A percentile compares a stretch with the other conserved stretches of the same genome.
phyloP scores from a whole-genome alignment of 345 rosid genomes.

The Xanthoceras sorbifolium region DNA sequence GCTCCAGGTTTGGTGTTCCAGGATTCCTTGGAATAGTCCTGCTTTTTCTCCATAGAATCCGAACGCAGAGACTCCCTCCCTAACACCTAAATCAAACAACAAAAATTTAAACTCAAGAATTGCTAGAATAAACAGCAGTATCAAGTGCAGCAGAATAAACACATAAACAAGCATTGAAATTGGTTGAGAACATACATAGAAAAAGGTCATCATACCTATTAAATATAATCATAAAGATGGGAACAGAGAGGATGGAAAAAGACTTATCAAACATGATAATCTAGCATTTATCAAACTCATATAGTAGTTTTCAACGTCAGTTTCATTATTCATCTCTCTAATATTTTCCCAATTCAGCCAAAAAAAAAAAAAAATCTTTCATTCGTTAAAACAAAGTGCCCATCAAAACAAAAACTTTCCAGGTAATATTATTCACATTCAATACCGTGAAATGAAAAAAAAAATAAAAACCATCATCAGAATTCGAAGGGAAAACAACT shows the following conservation, averaged over 20 bases:
- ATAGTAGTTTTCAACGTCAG: not conserved
- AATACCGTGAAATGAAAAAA: not conserved
- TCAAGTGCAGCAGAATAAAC: not conserved
- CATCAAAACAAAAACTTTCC: not conserved
- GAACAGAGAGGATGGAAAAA: not conserved
- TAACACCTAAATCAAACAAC: slow-evolving; percentile 40
- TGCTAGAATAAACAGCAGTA: not conserved
- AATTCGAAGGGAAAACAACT: not conserved
- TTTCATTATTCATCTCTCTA: not conserved
- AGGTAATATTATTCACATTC: not conserved
- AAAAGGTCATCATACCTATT: not conserved
- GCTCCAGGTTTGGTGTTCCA: slow-evolving; percentile 43
- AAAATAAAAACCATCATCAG: slow-evolving; percentile 8
- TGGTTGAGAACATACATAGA: not conserved
- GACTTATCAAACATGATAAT: too few species aligned
- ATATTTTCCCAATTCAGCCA: not conserved
- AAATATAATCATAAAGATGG: not conserved
- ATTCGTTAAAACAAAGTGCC: not conserved
- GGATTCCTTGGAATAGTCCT: slow-evolving; percentile 38
- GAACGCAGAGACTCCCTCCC: slow-evolving; percentile 56
- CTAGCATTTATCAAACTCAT: not conserved
- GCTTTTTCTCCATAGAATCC: slow-evolving; percentile 35
- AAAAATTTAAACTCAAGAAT: slow-evolving; percentile 2
- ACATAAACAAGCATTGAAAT: not conserved
- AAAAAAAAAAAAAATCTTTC: not conserved